Conservation (phyloP, 345 rosid species). For the Populus deltoides region DNA sequence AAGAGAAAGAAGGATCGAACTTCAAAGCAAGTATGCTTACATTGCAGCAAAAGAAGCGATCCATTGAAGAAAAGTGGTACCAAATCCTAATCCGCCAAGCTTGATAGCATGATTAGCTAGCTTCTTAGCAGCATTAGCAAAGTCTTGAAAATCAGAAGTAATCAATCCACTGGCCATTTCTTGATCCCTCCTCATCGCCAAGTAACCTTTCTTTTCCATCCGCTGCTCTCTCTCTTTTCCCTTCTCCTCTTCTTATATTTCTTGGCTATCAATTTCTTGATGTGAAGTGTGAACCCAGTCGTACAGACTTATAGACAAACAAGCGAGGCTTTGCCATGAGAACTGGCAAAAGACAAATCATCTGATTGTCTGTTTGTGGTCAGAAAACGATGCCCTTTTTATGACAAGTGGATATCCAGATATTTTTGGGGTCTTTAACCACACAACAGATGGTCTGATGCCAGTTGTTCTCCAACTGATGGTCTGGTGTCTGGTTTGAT, state of each 20-base stretch:
- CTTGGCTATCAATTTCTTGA: no score
- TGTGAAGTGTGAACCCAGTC: neutral
- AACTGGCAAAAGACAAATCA: neutral
- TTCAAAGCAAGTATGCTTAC: slow-evolving; percentile 8
- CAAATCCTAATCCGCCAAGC: slow-evolving; percentile 42
- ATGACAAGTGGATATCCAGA: no score
- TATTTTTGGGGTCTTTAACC: no score
- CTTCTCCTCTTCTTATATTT: no score
- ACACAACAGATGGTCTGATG: no score
- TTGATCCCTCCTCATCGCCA: slow-evolving; percentile 24
- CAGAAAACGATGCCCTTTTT: no score
- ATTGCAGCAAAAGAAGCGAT: slow-evolving; percentile 43
- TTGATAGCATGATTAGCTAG: slow-evolving; percentile 36
- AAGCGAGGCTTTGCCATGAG: neutral
- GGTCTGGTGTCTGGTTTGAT: no score
- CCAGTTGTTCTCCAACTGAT: no score
- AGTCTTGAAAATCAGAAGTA: slow-evolving; percentile 35
- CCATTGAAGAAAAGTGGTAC: slow-evolving; percentile 42
- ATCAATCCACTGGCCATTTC: slow-evolving; percentile 18
- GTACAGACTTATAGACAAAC: neutral
- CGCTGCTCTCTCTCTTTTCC: neutral
- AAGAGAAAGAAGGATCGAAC: neutral
- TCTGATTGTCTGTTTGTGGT: no score
- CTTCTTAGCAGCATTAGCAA: slow-evolving; percentile 37
- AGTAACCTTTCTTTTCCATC: slow-evolving; percentile 24